phyloP scores from a whole-genome alignment of 495 filamentous ascomycete species.

The Paragyromitra xinjiangensis region DNA sequence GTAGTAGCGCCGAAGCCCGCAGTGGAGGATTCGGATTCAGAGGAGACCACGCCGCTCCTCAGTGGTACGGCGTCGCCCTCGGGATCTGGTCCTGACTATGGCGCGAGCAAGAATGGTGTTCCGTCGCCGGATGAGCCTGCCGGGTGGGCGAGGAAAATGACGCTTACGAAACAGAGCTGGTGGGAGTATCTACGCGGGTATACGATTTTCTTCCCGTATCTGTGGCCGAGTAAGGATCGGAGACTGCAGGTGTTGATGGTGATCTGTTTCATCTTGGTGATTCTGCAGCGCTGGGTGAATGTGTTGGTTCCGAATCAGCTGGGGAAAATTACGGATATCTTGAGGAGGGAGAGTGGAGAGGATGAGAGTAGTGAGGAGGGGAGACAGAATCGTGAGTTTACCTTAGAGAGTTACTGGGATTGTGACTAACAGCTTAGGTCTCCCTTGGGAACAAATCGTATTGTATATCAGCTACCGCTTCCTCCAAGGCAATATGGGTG shows the following conservation, averaged over 20 bases:
- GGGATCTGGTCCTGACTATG: conserved; percentile 49
- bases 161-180: conserved; percentile 74
- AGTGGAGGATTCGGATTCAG: conserved; percentile 56
- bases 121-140: conserved; percentile 60
- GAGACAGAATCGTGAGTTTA: background rate
- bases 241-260: conserved; percentile 78
- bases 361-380: conserved; percentile 58
- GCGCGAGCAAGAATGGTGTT: conserved; percentile 56
- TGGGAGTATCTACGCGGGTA: conserved; percentile 92
- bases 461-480: conserved; percentile 82
- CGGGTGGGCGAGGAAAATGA: conserved; percentile 74
- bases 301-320: conserved; percentile 80
- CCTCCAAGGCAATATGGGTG: conserved; percentile 85
- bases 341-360: conserved; percentile 61
- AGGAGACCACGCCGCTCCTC: conserved; percentile 68
- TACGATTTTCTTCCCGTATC: conserved; percentile 88
- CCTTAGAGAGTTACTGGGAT: background rate
- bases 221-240: conserved; percentile 84
- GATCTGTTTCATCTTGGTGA: conserved; percentile 77
- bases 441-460: conserved; percentile 77
- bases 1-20: conserved; percentile 57
- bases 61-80: conserved; percentile 55
- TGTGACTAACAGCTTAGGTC: conserved; percentile 47
- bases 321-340: conserved; percentile 73
- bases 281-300: conserved; percentile 81